These are phyloP conservation scores for Xylaria telfairii DNA, from an alignment of 495 filamentous ascomycete genomes.

Conservation along the genomic window DNA sequence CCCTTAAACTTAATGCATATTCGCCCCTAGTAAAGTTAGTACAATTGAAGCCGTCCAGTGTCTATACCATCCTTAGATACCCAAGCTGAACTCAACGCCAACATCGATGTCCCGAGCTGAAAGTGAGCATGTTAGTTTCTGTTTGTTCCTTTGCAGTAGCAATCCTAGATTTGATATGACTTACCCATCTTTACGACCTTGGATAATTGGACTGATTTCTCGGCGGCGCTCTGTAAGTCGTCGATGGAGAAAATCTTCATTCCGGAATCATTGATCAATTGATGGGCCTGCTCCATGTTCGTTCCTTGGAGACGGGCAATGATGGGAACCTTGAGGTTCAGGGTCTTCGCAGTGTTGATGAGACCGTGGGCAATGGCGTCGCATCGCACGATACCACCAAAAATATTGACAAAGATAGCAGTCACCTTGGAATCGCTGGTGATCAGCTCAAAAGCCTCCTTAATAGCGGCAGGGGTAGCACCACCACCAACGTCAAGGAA, in stretches of 20 bases:
- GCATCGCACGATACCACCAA: conserved; percentile 97
- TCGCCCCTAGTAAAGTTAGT: conserved; percentile 41
- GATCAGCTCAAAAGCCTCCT: conserved; percentile 97
- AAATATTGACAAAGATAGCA: conserved; percentile 99
- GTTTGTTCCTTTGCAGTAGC: background rate
- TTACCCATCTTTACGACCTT: conserved; percentile 98
- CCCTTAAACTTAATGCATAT: conserved; percentile 26
- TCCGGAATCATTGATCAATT: conserved; percentile 96
- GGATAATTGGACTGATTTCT: conserved; percentile 98
- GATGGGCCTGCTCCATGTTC: conserved; percentile 95
- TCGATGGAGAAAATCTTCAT: conserved; percentile 99
- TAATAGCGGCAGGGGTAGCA: conserved; percentile 94
- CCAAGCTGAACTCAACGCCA: conserved; percentile 94
- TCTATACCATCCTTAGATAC: conserved; percentile 70
- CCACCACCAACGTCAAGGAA: conserved; percentile 98
- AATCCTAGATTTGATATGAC: conserved; percentile 40
- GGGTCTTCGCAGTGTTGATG: conserved; percentile 89
- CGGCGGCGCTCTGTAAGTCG: conserved; percentile 94
- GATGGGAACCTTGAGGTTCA: conserved; percentile 95
- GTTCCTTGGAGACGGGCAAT: conserved; percentile 96
- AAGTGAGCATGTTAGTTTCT: conserved; percentile 18
- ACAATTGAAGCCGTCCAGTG: conserved; percentile 38
- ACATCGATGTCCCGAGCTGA: conserved; percentile 94
- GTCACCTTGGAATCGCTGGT: conserved; percentile 98
- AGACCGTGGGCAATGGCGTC: conserved; percentile 97